Conservation (phyloP, 495 filamentous ascomycete species). For the Penicillium crystallinum region DNA sequence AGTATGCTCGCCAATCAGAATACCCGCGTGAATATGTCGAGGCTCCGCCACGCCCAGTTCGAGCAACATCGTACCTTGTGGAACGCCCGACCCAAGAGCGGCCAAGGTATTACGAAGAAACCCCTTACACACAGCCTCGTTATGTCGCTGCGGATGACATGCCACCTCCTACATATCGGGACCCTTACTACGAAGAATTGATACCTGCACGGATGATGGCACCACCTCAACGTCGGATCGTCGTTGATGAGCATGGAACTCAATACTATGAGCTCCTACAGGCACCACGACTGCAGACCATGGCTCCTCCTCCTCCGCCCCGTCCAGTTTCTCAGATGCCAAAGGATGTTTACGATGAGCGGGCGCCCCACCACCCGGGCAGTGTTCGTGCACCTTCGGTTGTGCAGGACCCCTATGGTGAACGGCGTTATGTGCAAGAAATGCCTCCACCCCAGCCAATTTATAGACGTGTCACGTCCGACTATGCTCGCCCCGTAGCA, state of each 20-base stretch:
- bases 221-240: constrained; percentile 56
- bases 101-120: constrained; percentile 55
- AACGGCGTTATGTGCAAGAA: constrained; percentile 43
- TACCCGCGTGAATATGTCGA: constrained; percentile 45
- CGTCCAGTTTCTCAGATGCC: constrained; percentile 27
- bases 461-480: constrained; percentile 38
- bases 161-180: constrained; percentile 50
- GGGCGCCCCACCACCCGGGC: constrained; percentile 26
- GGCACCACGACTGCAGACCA: constrained; percentile 37
- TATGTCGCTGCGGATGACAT: constrained; percentile 52
- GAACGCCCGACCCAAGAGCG: constrained; percentile 47
- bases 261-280: constrained; percentile 61
- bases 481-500: constrained; percentile 34
- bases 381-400: constrained; percentile 40
- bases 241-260: constrained; percentile 66
- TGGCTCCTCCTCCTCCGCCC: constrained; percentile 50
- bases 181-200: constrained; percentile 40
- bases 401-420: constrained; percentile 38
- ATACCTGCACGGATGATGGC: constrained; percentile 47
- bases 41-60: constrained; percentile 42
- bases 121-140: constrained; percentile 35
- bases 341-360: constrained; percentile 36
- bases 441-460: constrained; percentile 37
- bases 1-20: constrained; percentile 47
- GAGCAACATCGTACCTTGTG: constrained; percentile 57